Conservation (phyloP, 176 grass and related monocot species). For the Hordeum marinum region DNA sequence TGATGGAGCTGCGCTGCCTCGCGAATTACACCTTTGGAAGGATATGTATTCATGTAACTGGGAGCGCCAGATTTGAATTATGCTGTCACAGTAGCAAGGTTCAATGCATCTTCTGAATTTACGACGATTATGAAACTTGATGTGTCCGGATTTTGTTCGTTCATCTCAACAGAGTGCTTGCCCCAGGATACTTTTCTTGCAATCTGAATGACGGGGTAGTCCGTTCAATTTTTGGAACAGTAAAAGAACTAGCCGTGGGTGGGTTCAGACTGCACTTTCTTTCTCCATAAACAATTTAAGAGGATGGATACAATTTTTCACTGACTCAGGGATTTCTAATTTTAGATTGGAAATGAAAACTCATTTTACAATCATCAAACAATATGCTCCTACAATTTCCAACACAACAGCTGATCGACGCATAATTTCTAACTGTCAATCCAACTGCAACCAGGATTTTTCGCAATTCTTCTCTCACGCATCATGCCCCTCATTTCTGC, state of each 20-base stretch:
- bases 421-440: slow-evolving; percentile 38
- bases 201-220: neutral
- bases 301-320: neutral
- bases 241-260: neutral
- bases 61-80: no score
- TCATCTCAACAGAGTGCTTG: neutral
- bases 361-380: neutral
- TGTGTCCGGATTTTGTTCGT: no score
- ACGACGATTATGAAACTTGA: no score
- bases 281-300: neutral
- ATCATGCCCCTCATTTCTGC: slow-evolving; percentile 57
- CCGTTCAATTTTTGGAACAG: neutral
- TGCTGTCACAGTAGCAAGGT: no score
- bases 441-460: slow-evolving; percentile 67
- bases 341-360: neutral
- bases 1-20: no score
- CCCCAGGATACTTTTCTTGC: neutral
- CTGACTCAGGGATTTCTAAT: neutral
- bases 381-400: neutral
- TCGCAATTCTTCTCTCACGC: slow-evolving; percentile 43
- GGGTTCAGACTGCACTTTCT: neutral
- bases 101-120: no score
- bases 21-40: no score
- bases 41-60: no score
- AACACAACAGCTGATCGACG: neutral